phyloP scores from a whole-genome alignment of 2,329 filamentous ascomycete species.

The Dothidotthia symphoricarpi region DNA sequence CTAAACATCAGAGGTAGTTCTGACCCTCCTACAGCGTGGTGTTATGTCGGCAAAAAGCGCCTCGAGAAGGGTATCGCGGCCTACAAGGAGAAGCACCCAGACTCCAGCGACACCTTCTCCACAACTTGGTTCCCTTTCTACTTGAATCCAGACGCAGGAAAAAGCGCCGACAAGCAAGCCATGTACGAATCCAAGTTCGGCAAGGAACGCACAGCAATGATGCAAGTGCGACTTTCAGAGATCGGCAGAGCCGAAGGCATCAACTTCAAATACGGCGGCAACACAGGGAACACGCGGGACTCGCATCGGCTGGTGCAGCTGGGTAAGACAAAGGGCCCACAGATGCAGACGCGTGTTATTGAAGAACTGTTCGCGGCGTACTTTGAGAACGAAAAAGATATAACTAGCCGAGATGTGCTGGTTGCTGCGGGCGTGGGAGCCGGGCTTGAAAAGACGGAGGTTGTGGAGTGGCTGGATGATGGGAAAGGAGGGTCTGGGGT shows the following conservation, averaged over 20 bases:
- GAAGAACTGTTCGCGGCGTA: constrained; percentile 45
- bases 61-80: constrained; percentile 68
- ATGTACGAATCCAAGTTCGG: constrained; percentile 65
- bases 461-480: constrained; percentile 45
- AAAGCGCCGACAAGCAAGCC: constrained; percentile 54
- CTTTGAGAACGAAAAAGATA: constrained; percentile 51
- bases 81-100: constrained; percentile 62
- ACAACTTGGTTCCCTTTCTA: constrained; percentile 79
- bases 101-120: constrained; percentile 65
- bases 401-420: constrained; percentile 44
- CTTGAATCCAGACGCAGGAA: constrained; percentile 65
- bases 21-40: constrained; percentile 35
- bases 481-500: constrained; percentile 48
- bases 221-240: constrained; percentile 57
- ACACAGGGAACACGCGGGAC: constrained; percentile 73
- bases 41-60: constrained; percentile 77
- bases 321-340: constrained; percentile 54
- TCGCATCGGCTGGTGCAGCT: constrained; percentile 72
- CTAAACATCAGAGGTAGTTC: neutral
- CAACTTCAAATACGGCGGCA: constrained; percentile 68
- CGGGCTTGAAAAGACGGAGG: constrained; percentile 45
- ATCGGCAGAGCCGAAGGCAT: constrained; percentile 68
- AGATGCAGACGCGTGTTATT: constrained; percentile 48
- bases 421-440: constrained; percentile 45
- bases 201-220: constrained; percentile 57